Conservation (phyloP, 306 rosid species). For the Cicer chorassanicum region DNA sequence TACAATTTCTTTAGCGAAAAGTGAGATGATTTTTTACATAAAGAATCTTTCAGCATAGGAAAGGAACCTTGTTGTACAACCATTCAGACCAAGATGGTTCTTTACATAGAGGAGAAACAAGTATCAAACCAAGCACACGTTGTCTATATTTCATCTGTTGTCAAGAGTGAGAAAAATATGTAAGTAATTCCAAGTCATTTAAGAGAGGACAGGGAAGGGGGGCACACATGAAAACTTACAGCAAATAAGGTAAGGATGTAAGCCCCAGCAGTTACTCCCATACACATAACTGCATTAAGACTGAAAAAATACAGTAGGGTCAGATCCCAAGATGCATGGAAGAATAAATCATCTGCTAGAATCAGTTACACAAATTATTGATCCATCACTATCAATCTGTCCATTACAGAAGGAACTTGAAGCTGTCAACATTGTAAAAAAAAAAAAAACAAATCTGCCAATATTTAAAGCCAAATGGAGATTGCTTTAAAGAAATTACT, state of each 20-base stretch:
- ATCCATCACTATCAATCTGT: slow-evolving; percentile 39
- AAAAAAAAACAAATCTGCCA: slow-evolving; percentile 1
- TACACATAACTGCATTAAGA: slow-evolving; percentile 89
- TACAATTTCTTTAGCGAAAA: slow-evolving; percentile 35
- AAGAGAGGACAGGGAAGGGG: slow-evolving; percentile 1
- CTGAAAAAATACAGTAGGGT: slow-evolving; percentile 52
- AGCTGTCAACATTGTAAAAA: slow-evolving; percentile 20
- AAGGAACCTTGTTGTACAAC: slow-evolving; percentile 86
- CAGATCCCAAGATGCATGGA: slow-evolving; percentile 38
- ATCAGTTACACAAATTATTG: slow-evolving; percentile 23
- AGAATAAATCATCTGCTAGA: slow-evolving; percentile 29
- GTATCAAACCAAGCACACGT: slow-evolving; percentile 88
- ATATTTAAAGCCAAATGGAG: slow-evolving; percentile 23
- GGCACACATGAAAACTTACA: slow-evolving; percentile 58
- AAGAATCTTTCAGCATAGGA: slow-evolving; percentile 40
- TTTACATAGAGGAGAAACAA: slow-evolving; percentile 86
- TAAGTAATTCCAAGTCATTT: slow-evolving; percentile 14
- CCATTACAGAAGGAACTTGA: slow-evolving; percentile 28
- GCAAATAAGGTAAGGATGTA: slow-evolving; percentile 88
- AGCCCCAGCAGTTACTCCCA: slow-evolving; percentile 99
- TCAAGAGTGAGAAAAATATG: slow-evolving; percentile 46
- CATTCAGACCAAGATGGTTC: slow-evolving; percentile 95
- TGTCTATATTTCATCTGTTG: slow-evolving; percentile 86
- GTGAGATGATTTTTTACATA: slow-evolving; percentile 15
- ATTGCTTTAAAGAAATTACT: not conserved